A percentile compares a stretch with the other conserved stretches of the same genome.
Conservation (phyloP, 23 red algal genomes). For the Agarophyton chilense region DNA sequence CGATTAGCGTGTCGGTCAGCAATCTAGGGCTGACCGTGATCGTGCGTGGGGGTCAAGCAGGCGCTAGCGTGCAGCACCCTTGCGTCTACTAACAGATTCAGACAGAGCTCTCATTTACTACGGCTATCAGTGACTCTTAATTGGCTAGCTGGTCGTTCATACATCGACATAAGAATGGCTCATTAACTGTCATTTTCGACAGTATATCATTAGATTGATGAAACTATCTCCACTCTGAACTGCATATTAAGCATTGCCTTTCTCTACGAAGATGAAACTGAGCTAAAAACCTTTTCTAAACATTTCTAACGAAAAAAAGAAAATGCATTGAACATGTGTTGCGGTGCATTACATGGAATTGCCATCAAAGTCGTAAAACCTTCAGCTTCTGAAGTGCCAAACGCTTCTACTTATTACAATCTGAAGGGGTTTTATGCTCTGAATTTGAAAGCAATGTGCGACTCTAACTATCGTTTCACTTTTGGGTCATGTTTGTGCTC, state of each 20-base stretch:
- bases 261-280: neutral
- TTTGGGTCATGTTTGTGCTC: neutral
- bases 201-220: neutral
- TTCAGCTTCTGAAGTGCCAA: neutral
- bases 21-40: too few species aligned
- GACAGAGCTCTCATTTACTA: too few species aligned
- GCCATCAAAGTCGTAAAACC: constrained; percentile 12
- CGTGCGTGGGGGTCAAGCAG: too few species aligned
- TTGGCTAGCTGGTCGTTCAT: constrained; percentile 26
- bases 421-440: neutral
- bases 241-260: neutral
- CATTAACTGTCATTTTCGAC: constrained; percentile 5
- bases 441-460: constrained; percentile 18
- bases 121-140: constrained; percentile 23
- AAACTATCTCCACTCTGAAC: neutral
- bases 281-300: neutral
- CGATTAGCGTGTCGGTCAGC: too few species aligned
- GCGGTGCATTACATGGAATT: constrained; percentile 1
- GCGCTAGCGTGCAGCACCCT: too few species aligned
- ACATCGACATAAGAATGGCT: constrained; percentile 12
- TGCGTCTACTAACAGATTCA: too few species aligned
- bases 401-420: constrained; percentile 5
- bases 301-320: neutral
- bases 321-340: neutral
- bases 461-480: constrained; percentile 8